These are phyloP conservation scores for Ganoderma lingzhi DNA, from an alignment of 1,284 basidiomycete genomes.

Conservation along the genomic window DNA sequence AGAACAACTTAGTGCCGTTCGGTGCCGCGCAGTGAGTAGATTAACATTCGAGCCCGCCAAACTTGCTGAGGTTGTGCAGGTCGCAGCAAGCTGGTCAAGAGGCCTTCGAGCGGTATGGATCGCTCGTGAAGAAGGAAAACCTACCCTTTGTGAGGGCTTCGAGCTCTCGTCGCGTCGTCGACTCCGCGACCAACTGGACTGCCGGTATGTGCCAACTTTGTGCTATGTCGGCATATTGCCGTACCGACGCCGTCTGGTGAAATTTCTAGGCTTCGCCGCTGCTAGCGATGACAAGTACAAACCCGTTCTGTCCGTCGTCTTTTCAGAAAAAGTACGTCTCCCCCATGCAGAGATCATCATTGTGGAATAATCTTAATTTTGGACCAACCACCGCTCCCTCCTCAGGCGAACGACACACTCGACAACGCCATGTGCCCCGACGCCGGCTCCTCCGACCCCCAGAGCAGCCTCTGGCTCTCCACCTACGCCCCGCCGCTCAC, in stretches of 20 bases:
- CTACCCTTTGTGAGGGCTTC: constrained; percentile 76
- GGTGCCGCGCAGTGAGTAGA: constrained; percentile 75
- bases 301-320: constrained; percentile 58
- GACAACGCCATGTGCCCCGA: constrained; percentile 74
- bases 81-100: constrained; percentile 57
- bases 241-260: background rate
- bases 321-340: constrained; percentile 56
- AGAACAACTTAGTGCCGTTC: constrained; percentile 68
- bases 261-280: constrained; percentile 56
- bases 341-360: background rate
- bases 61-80: constrained; percentile 33
- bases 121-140: constrained; percentile 52
- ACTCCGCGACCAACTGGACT: constrained; percentile 78
- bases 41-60: background rate
- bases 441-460: constrained; percentile 54
- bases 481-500: constrained; percentile 64
- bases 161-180: constrained; percentile 66
- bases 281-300: constrained; percentile 34
- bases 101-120: constrained; percentile 59
- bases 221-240: no score
- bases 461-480: constrained; percentile 61
- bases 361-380: no score
- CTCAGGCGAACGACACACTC: constrained; percentile 75
- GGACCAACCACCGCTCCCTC: no score
- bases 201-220: constrained; percentile 50